phyloP scores from a whole-genome alignment of 1,284 basidiomycete species.

The Cutaneotrichosporon sp. region DNA sequence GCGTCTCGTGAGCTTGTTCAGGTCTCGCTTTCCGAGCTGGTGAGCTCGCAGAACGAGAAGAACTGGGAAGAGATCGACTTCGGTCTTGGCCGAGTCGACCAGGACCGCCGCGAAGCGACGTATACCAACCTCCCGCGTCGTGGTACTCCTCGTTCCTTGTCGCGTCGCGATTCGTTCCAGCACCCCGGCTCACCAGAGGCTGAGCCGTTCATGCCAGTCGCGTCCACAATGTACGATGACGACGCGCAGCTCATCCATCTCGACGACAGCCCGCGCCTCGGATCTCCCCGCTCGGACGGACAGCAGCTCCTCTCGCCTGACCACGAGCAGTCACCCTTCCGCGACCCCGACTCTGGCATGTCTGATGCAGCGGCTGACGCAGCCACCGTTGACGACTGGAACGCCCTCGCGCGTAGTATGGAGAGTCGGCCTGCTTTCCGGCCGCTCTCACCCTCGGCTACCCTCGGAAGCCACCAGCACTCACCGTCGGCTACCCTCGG shows the following conservation, averaged over 20 bases:
- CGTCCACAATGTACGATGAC: constrained; percentile 24
- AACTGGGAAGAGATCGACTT: constrained; percentile 55
- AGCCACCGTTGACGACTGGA: constrained; percentile 38
- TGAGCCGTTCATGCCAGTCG: constrained; percentile 20
- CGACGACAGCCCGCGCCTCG: constrained; percentile 28
- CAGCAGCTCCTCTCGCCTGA: constrained; percentile 21
- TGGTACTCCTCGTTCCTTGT: constrained; percentile 7
- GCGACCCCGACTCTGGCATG: constrained; percentile 16
- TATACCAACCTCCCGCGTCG: constrained; percentile 26
- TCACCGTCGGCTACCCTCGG: constrained; percentile 30
- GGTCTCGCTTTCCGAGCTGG: constrained; percentile 23
- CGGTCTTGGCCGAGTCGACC: constrained; percentile 51
- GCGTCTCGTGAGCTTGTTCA: constrained; percentile 32
- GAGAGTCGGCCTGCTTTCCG: constrained; percentile 44
- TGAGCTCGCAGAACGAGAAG: constrained; percentile 22
- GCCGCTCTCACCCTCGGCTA: constrained; percentile 44
- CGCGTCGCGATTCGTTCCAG: constrained; percentile 16
- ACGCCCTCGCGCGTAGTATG: constrained; percentile 36
- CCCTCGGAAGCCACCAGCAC: constrained; percentile 28
- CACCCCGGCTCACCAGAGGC: not conserved
- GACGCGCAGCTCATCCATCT: constrained; percentile 23
- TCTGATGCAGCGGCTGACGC: constrained; percentile 17
- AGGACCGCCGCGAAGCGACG: constrained; percentile 28
- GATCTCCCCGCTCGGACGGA: constrained; percentile 22
- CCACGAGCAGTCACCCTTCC: constrained; percentile 8